Evolutionary conservation across 495 filamentous ascomycete species (phyloP).

Genomic region (Podospora anserina): DNA sequence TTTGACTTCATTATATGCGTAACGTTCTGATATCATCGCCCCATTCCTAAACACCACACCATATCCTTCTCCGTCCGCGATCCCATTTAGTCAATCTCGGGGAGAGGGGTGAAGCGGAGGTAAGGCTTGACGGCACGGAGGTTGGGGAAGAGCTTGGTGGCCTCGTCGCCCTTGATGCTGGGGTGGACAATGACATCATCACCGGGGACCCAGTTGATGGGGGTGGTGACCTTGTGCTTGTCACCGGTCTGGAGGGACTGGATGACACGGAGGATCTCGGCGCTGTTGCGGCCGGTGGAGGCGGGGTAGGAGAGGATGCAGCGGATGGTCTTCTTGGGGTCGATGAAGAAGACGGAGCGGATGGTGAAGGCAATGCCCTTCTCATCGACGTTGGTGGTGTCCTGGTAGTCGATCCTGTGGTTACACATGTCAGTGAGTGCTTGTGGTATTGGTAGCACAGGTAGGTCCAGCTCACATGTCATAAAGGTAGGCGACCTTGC

Average conservation of each 20-base stretch:
- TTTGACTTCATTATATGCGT: background rate
- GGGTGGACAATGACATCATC: slow-evolving; percentile 97
- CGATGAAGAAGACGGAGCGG: slow-evolving; percentile 97
- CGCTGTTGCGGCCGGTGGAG: slow-evolving; percentile 93
- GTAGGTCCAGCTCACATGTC: slow-evolving; percentile 68
- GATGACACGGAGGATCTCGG: slow-evolving; percentile 91
- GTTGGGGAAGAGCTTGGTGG: slow-evolving; percentile 85
- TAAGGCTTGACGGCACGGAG: slow-evolving; percentile 95
- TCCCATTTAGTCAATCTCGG: slow-evolving; percentile 43
- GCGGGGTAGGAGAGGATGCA: slow-evolving; percentile 95
- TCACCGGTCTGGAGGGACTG: slow-evolving; percentile 97
- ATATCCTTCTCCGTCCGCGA: background rate
- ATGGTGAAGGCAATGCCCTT: slow-evolving; percentile 99
- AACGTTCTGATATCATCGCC: background rate
- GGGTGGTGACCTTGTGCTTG: slow-evolving; percentile 90
- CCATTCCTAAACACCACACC: background rate
- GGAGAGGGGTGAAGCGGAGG: slow-evolving; percentile 65
- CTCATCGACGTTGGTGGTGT: slow-evolving; percentile 79
- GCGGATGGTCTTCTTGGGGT: slow-evolving; percentile 97
- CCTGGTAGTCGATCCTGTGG: slow-evolving; percentile 71
- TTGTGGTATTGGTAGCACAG: background rate
- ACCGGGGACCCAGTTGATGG: slow-evolving; percentile 86
- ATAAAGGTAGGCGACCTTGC: slow-evolving; percentile 86
- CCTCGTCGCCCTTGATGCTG: slow-evolving; percentile 77
- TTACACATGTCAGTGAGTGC: background rate